phyloP scores from a whole-genome alignment of 2,329 filamentous ascomycete species.

The Eutypa lata region DNA sequence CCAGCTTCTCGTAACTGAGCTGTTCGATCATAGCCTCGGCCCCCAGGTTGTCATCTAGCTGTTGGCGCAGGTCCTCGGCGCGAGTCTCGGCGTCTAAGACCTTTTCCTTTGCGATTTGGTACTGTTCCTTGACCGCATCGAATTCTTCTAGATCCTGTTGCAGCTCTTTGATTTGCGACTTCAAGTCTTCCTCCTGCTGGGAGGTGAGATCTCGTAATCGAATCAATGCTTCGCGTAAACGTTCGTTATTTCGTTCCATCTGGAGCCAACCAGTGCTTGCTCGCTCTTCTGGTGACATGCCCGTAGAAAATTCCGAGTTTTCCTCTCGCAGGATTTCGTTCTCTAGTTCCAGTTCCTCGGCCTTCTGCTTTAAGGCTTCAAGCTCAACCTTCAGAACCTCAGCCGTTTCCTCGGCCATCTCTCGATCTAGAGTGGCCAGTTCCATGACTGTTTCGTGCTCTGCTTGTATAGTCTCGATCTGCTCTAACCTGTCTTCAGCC shows the following conservation, averaged over 20 bases:
- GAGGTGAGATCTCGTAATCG: slow-evolving; percentile 83
- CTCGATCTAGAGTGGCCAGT: slow-evolving; percentile 81
- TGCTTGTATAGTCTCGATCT: slow-evolving; percentile 70
- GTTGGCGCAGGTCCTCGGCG: slow-evolving; percentile 82
- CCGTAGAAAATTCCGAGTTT: slow-evolving; percentile 77
- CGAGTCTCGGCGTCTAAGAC: slow-evolving; percentile 69
- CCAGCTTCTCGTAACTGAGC: slow-evolving; percentile 82
- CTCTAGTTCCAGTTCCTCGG: slow-evolving; percentile 84
- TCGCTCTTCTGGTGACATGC: slow-evolving; percentile 85
- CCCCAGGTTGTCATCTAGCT: slow-evolving; percentile 82
- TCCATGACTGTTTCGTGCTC: slow-evolving; percentile 85
- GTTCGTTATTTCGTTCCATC: slow-evolving; percentile 86
- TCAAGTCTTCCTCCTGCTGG: slow-evolving; percentile 77
- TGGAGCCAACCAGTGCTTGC: slow-evolving; percentile 86
- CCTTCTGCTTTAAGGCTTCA: slow-evolving; percentile 69
- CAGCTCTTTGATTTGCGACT: slow-evolving; percentile 69
- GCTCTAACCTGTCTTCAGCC: slow-evolving; percentile 64
- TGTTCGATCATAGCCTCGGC: slow-evolving; percentile 95
- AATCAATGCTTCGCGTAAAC: slow-evolving; percentile 80
- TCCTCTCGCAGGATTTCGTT: slow-evolving; percentile 84
- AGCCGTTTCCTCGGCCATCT: slow-evolving; percentile 93
- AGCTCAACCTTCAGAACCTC: slow-evolving; percentile 80
- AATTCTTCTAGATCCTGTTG: slow-evolving; percentile 71
- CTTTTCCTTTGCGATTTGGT: slow-evolving; percentile 68
- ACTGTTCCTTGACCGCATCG: slow-evolving; percentile 63